These are phyloP conservation scores for Cladorrhinum samala DNA, from an alignment of 495 filamentous ascomycete genomes.

Conservation along the genomic window DNA sequence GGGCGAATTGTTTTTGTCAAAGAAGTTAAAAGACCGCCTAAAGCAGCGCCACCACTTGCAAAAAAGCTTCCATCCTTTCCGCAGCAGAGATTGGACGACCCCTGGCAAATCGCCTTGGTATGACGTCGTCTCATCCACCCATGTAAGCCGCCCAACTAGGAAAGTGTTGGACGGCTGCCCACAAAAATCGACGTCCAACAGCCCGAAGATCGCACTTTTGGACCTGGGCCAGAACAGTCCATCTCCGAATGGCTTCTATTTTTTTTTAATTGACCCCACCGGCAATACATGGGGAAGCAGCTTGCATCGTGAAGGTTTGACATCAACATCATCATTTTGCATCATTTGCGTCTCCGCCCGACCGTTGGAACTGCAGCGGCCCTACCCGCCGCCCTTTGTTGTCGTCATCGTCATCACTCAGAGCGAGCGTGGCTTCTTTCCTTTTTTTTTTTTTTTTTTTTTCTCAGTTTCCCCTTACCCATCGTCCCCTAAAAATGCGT, in stretches of 20 bases:
- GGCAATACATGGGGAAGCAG: too few relatives aligned
- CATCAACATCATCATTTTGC: too few relatives aligned
- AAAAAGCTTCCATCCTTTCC: not conserved
- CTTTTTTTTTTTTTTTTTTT: not conserved
- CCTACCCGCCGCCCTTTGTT: not conserved
- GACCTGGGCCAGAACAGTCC: not conserved
- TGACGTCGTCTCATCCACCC: not conserved
- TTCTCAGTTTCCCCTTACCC: not conserved
- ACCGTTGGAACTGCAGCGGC: too few relatives aligned
- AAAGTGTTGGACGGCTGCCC: not conserved
- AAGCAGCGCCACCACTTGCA: too few relatives aligned
- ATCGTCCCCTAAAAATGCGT: not conserved
- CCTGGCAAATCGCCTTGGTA: not conserved
- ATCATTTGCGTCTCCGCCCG: too few relatives aligned
- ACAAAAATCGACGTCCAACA: too few relatives aligned
- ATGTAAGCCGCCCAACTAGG: not conserved
- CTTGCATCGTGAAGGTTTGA: too few relatives aligned
- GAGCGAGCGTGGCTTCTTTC: not conserved
- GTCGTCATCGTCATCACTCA: not conserved
- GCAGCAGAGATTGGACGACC: not conserved
- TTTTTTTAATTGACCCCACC: too few relatives aligned
- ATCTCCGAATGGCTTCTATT: not conserved
- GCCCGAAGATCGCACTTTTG: too few relatives aligned
- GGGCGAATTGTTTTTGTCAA: too few relatives aligned
- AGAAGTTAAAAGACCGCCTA: too few relatives aligned